Evolutionary conservation across 768 basidiomycete genomes (phyloP), one percentile per base, ranked within the genome.

Genomic region (Symmetrospora coprosmae): DNA sequence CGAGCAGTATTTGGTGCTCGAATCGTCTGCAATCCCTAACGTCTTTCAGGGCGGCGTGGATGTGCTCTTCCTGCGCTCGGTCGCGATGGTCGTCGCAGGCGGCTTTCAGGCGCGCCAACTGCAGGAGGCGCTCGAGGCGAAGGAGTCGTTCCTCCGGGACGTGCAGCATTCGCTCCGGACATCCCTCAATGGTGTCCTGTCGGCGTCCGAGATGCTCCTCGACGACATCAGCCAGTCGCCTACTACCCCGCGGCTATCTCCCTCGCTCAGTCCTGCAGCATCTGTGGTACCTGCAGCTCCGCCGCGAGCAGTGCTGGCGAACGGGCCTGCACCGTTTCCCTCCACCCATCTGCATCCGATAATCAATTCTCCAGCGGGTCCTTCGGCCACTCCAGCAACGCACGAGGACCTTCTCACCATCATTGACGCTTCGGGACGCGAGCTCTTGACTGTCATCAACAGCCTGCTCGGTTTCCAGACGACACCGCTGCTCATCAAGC

Each of bases 131-230:
- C 27, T 55, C 11, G 52, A 55, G n/a, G 39, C 39, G 14, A 55
- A 55, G 25, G 30, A 5, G 21, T 35, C 33, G 9, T 55, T 55
- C 52, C 52, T 55, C 4, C 4, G 52, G 21, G 39, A 55, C 14
- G 52, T 37, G 6, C 52, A 55, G 25, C 52, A 55, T 41, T 33
- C 52, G 34, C 39, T 55, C 52, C 19, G 52, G 23, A 55, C 52
- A 25, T 19, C 34, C 52, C 27, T 55, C n/a, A 55, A 55, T 21
- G 52, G 52, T 4, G 40, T 55, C 30, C 52, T 55, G 7, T 55
- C 52, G 30, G 52, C 52, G 30, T 37, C 52, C 7, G 52, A 55
- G n/a, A 55, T 55, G 52, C 39, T 55, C 4, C 38, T 55, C 21
- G 23, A 19, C 21, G 38, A 55, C 7, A 41, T 19, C n/a, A n/a